Percentiles rank a stretch among this genome's conserved stretches.
Evolutionary conservation across 208 protist species (phyloP).

Genomic region (Trypanosoma mega): DNA sequence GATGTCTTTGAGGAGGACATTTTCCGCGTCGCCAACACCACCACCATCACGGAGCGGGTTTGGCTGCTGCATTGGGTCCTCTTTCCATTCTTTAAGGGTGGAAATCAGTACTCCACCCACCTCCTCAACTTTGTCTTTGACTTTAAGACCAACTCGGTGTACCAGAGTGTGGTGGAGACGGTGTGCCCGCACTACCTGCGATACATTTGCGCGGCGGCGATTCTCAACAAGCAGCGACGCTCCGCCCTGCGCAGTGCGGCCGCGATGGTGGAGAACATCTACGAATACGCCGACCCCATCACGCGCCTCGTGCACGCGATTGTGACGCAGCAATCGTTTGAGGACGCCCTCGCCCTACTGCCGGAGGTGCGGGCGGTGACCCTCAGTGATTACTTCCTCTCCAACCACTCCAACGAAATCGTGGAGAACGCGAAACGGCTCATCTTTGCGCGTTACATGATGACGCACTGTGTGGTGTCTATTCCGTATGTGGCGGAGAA

Average conservation of each 20-base stretch:
- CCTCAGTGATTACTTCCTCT: conserved; percentile 84
- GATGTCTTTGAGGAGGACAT: conserved; percentile 59
- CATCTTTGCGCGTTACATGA: conserved; percentile 88
- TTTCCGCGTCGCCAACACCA: conserved; percentile 54
- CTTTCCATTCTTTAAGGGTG: conserved; percentile 92
- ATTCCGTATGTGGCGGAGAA: conserved; percentile 84
- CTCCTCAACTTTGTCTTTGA: conserved; percentile 86
- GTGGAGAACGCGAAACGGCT: conserved; percentile 75
- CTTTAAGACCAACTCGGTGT: conserved; percentile 58
- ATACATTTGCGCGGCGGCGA: conserved; percentile 85
- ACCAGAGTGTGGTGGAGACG: conserved; percentile 84
- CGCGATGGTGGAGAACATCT: conserved; percentile 61
- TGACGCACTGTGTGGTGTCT: conserved; percentile 81
- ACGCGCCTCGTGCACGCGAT: conserved; percentile 72
- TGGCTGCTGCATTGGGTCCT: conserved; percentile 92
- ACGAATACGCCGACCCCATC: conserved; percentile 89
- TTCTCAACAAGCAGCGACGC: conserved; percentile 78
- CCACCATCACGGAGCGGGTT: conserved; percentile 68
- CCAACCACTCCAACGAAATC: conserved; percentile 62
- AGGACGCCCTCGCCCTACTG: conserved; percentile 75
- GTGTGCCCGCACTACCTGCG: conserved; percentile 89
- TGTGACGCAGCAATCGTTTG: conserved; percentile 70
- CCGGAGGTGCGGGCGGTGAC: conserved; percentile 62
- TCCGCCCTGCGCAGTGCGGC: conserved; percentile 67
- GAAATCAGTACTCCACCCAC: conserved; percentile 71